These are phyloP conservation scores for Psilocybe cyanescens DNA, from an alignment of 768 basidiomycete genomes.

Conservation along the genomic window DNA sequence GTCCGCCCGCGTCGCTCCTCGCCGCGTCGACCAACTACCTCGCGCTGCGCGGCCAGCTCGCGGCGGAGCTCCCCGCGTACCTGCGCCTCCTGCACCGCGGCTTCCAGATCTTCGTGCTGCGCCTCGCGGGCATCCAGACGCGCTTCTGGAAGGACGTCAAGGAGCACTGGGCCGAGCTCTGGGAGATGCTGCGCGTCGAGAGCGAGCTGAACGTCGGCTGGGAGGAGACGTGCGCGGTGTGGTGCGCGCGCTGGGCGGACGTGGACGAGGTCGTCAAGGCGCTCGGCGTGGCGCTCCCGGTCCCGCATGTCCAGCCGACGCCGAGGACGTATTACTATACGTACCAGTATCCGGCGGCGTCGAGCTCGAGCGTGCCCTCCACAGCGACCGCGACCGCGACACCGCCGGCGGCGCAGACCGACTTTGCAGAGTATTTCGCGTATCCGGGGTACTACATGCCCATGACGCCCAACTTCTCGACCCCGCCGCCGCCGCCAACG, in stretches of 20 bases:
- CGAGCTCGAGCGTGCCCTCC: too few relatives aligned
- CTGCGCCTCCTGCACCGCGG: constrained; percentile 63
- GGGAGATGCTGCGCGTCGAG: constrained; percentile 79
- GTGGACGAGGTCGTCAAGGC: constrained; percentile 49
- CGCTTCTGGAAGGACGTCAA: constrained; percentile 63
- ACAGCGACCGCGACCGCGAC: neutral
- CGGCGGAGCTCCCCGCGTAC: constrained; percentile 70
- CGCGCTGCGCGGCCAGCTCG: constrained; percentile 74
- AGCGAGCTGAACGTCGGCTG: constrained; percentile 69
- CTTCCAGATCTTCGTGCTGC: constrained; percentile 51
- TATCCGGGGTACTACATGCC: constrained; percentile 22
- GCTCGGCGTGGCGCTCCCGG: constrained; percentile 21
- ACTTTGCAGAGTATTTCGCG: constrained; percentile 18
- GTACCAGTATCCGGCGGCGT: neutral
- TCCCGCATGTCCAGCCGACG: constrained; percentile 15
- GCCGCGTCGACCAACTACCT: constrained; percentile 79
- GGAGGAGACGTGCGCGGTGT: constrained; percentile 72
- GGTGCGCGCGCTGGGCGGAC: constrained; percentile 70
- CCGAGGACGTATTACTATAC: neutral
- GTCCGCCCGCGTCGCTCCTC: constrained; percentile 68
- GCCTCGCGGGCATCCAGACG: constrained; percentile 60
- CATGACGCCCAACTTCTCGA: constrained; percentile 8
- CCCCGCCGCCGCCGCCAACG: neutral
- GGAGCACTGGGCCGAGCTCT: constrained; percentile 77
- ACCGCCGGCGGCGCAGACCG: neutral